Evolutionary conservation across 1,284 basidiomycete genomes (phyloP).

Genomic region (Heterobasidion annosum): DNA sequence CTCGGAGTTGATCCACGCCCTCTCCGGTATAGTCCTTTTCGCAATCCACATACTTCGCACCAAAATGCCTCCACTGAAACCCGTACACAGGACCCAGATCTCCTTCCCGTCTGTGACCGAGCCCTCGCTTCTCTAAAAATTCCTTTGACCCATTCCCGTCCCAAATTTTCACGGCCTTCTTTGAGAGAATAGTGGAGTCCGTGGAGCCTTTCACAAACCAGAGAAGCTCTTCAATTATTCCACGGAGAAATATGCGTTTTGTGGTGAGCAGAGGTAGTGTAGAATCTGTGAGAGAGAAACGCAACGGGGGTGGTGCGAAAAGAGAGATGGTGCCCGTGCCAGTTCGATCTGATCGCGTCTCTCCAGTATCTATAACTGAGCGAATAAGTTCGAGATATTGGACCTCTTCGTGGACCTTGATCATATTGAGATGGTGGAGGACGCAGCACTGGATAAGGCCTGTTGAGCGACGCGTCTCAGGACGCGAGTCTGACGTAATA

Average conservation of each 20-base stretch:
- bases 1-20: conserved; percentile 89
- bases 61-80: conserved; percentile 99
- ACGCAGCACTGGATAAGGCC: too few relatives aligned
- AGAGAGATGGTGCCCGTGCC: conserved; percentile 87
- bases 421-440: neutral
- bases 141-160: conserved; percentile 90
- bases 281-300: conserved; percentile 73
- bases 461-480: too few relatives aligned
- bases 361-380: conserved; percentile 67
- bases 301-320: conserved; percentile 83
- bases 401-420: conserved; percentile 59
- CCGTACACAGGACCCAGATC: conserved; percentile 97
- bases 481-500: too few relatives aligned
- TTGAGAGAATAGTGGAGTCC: conserved; percentile 69
- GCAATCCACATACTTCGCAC: conserved; percentile 80
- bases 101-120: conserved; percentile 80
- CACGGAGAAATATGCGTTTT: conserved; percentile 88
- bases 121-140: conserved; percentile 80
- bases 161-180: conserved; percentile 95
- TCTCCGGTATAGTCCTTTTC: conserved; percentile 80
- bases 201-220: conserved; percentile 93
- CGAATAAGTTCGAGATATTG: conserved; percentile 83
- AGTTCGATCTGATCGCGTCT: conserved; percentile 78
- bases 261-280: conserved; percentile 89
- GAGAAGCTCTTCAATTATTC: conserved; percentile 89